Evolutionary conservation across 2,329 filamentous ascomycete species (phyloP).

Genomic region (Didymella glomerata): DNA sequence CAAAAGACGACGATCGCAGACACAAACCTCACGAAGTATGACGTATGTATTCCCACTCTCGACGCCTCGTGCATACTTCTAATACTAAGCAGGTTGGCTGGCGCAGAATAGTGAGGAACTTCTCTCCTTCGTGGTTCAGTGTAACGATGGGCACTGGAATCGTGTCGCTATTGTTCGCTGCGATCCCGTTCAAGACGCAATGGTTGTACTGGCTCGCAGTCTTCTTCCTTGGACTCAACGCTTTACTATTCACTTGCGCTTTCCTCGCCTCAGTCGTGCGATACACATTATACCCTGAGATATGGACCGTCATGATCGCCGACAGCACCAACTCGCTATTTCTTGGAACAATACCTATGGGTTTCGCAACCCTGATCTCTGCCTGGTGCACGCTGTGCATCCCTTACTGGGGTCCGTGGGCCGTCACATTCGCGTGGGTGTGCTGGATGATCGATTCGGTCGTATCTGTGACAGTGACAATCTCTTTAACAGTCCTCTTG

Average conservation of each 20-base stretch:
- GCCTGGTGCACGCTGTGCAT: slow-evolving; percentile 69
- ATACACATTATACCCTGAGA: slow-evolving; percentile 71
- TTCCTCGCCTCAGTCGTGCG: slow-evolving; percentile 64
- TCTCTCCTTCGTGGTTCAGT: slow-evolving; percentile 50
- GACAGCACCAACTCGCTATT: slow-evolving; percentile 75
- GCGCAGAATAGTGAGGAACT: slow-evolving; percentile 49
- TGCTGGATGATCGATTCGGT: slow-evolving; percentile 61
- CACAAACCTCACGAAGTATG: slow-evolving; percentile 36
- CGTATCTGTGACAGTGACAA: slow-evolving; percentile 55
- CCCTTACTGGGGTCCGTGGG: slow-evolving; percentile 67
- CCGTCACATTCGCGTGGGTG: slow-evolving; percentile 58
- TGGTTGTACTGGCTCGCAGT: slow-evolving; percentile 69
- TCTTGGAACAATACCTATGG: slow-evolving; percentile 73
- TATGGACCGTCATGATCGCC: slow-evolving; percentile 70
- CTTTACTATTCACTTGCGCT: slow-evolving; percentile 65
- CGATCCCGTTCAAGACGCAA: slow-evolving; percentile 66
- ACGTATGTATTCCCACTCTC: slow-evolving; percentile 24
- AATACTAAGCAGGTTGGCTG: slow-evolving; percentile 38
- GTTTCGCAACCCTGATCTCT: slow-evolving; percentile 72
- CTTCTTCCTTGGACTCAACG: slow-evolving; percentile 68
- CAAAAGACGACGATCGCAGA: neutral
- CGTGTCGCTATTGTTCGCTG: slow-evolving; percentile 68
- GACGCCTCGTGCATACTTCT: neutral
- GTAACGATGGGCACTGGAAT: slow-evolving; percentile 71
- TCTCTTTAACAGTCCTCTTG: slow-evolving; percentile 61